phyloP scores from a whole-genome alignment of 139 green algal genomes.

The Haematococcus sp. region DNA sequence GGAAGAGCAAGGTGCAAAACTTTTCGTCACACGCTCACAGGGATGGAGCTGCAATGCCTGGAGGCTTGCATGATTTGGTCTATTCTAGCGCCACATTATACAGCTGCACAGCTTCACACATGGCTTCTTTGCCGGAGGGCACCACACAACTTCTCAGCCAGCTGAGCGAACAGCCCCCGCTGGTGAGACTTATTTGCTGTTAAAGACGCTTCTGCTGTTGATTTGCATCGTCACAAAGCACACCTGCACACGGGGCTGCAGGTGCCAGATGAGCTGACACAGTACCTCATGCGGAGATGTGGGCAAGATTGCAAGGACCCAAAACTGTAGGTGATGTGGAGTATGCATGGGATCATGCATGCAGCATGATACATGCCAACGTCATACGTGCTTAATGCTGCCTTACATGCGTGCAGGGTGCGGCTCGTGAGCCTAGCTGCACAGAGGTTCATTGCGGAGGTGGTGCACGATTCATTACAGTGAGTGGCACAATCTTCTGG shows the following conservation, averaged over 20 bases:
- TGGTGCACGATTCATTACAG: constrained; percentile 26
- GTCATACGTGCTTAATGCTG: too few relatives aligned
- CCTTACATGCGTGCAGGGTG: constrained; percentile 6
- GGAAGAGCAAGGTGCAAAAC: too few relatives aligned
- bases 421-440: constrained; percentile 23
- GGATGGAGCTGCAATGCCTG: too few relatives aligned
- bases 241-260: constrained; percentile 10
- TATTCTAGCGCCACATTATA: too few relatives aligned
- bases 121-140: constrained; percentile 15
- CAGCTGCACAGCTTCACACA: too few relatives aligned
- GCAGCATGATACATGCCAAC: background rate
- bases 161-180: constrained; percentile 16
- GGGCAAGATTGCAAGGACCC: constrained; percentile 24
- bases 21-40: too few relatives aligned
- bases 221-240: background rate
- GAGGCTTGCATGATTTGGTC: too few relatives aligned
- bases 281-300: constrained; percentile 23
- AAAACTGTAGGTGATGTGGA: constrained; percentile 11
- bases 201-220: background rate
- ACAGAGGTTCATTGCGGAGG: constrained; percentile 27
- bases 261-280: constrained; percentile 29
- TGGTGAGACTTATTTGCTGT: background rate
- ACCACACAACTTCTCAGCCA: constrained; percentile 13
- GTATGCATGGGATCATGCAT: background rate
- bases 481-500: constrained; percentile 10